Percentiles rank a stretch among this genome's conserved stretches.
These are phyloP conservation scores for Cercophora sp. DNA, from an alignment of 495 filamentous ascomycete species.

Conservation along the genomic window DNA sequence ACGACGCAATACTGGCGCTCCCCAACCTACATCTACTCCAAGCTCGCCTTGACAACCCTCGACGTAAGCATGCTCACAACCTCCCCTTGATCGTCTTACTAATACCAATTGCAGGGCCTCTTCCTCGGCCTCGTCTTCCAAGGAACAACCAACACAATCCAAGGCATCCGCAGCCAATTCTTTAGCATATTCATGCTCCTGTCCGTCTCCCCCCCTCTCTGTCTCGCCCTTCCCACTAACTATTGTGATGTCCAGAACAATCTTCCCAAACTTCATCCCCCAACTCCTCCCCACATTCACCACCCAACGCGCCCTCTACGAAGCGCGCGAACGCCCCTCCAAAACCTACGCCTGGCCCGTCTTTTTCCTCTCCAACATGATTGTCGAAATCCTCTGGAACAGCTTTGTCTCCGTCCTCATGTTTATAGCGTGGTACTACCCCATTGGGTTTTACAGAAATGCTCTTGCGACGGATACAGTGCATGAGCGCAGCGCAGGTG, in stretches of 20 bases:
- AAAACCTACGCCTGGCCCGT: slow-evolving; percentile 68
- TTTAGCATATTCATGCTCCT: slow-evolving; percentile 65
- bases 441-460: slow-evolving; percentile 42
- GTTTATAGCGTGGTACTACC: slow-evolving; percentile 56
- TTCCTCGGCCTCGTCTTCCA: slow-evolving; percentile 44
- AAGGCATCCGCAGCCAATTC: slow-evolving; percentile 69
- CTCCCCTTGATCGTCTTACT: neutral
- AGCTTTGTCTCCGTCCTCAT: slow-evolving; percentile 52
- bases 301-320: slow-evolving; percentile 58
- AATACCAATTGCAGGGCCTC: slow-evolving; percentile 21
- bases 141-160: slow-evolving; percentile 51
- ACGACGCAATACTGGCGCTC: slow-evolving; percentile 68
- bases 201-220: slow-evolving; percentile 16
- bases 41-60: slow-evolving; percentile 33
- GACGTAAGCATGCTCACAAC: neutral
- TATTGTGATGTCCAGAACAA: neutral
- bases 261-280: slow-evolving; percentile 37
- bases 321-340: slow-evolving; percentile 63
- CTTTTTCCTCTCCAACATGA: slow-evolving; percentile 42
- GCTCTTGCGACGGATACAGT: slow-evolving; percentile 35
- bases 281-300: slow-evolving; percentile 66
- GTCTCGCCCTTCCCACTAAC: too few species aligned
- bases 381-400: slow-evolving; percentile 55
- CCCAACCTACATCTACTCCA: slow-evolving; percentile 62
- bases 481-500: slow-evolving; percentile 14